Base-by-base conservation (phyloP, 192 early-diverging fungal genomes). In the Coemansia sp. region DNA sequence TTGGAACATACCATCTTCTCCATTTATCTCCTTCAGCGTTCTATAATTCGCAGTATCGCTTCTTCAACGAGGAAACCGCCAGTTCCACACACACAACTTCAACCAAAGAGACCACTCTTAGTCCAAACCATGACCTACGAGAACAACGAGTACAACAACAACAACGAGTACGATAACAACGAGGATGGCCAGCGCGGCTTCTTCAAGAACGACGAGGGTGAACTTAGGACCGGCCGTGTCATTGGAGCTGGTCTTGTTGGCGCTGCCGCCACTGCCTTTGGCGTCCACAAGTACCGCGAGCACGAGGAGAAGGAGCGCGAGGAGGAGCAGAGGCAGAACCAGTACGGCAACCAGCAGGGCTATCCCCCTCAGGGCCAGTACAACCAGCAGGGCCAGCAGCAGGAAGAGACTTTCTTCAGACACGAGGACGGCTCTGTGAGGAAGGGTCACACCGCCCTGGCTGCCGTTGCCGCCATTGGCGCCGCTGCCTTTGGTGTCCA, bases 351-450 rank as follows among this genome's bases (percentile, higher is more conserved):
- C 8, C 37, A 64, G 50, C 42, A 57, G 4, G 33, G 15, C 38
- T 8, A 20, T 48, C 28, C 19, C 42, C 58, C 7, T 29, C 41
- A 28, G 33, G 33, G 48, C 48, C 20, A 53, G 11, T 53, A 62
- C 47, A 13, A n/a, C 9, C 36, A 41, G 56, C 40, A 37, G 30
- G n/a, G 56, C 40, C 40, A 58, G 38, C 25, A 58, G 1, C 34
- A 59, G 41, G n/a, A 59, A n/a, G 57, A 57, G 59, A 17, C 38
- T 15, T 72, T 68, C 55, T 74, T 68, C 44, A 55, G 28, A 15
- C 33, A 70, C 20, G 57, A 64, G 10, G 68, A 70, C 42, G 68
- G 68, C 22, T 44, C 40, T 19, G 25, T 64, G 17, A 48, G 57
- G 59, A 74, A 74, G 61, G 58, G 65, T 22, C 65, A 56, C 25